A percentile compares a stretch with the other conserved stretches of the same genome.
Conservation (phyloP, 2,329 filamentous ascomycete species). For the Ceratocystis colombiana region DNA sequence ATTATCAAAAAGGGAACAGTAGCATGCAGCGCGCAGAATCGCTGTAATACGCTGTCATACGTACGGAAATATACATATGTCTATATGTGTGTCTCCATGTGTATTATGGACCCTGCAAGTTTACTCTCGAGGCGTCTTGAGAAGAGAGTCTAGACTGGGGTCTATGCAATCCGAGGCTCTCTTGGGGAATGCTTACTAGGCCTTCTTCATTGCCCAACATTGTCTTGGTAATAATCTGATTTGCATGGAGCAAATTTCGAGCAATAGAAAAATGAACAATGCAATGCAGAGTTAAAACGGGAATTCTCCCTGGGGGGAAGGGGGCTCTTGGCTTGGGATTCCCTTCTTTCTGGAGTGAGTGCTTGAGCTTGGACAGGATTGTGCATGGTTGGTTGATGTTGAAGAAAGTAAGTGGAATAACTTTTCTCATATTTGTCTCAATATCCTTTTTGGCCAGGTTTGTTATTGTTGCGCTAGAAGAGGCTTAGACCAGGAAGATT, state of each 20-base stretch:
- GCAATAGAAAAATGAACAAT: too few relatives aligned
- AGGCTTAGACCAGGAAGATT: too few relatives aligned
- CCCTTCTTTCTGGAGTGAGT: not conserved
- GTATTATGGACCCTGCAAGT: not conserved
- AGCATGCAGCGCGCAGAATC: not conserved
- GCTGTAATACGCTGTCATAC: not conserved
- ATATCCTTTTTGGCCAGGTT: not conserved
- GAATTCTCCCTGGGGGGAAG: not conserved
- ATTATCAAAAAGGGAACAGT: not conserved
- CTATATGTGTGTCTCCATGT: not conserved
- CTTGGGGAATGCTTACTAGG: not conserved
- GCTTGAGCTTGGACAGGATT: not conserved
- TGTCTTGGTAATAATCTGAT: not conserved
- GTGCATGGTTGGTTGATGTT: not conserved
- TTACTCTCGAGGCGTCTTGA: not conserved
- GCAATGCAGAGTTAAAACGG: not conserved
- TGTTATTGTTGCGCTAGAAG: too few relatives aligned
- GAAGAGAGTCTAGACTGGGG: not conserved
- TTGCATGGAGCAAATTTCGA: too few relatives aligned
- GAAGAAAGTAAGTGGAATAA: not conserved
- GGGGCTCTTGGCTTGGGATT: not conserved
- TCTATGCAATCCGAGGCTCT: not conserved
- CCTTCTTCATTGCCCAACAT: not conserved
- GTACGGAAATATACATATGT: not conserved
- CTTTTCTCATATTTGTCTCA: constrained; percentile 6